Conservation (phyloP, 352 stramenopile genomes). For the Globisporangium barbulae region DNA sequence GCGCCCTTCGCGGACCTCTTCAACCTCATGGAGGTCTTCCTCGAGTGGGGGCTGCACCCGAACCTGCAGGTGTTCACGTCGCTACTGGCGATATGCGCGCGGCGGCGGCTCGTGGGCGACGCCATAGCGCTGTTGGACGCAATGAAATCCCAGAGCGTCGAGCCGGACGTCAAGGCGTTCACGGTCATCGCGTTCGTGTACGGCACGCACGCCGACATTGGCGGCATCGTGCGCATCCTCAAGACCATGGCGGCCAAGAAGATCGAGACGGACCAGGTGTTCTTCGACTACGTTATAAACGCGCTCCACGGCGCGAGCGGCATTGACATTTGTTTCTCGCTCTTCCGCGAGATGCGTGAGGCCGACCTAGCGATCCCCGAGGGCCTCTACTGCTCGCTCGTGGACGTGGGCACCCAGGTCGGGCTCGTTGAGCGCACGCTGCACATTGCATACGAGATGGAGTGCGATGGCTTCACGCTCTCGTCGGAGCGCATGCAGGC, state of each 20-base stretch:
- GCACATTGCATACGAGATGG: constrained; percentile 80
- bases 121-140: constrained; percentile 47
- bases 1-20: constrained; percentile 63
- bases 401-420: constrained; percentile 51
- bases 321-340: constrained; percentile 71
- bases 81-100: constrained; percentile 63
- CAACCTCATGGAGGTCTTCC: constrained; percentile 64
- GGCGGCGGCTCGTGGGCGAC: constrained; percentile 49
- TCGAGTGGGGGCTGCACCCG: constrained; percentile 47
- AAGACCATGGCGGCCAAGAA: constrained; percentile 35
- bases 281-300: constrained; percentile 64
- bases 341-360: constrained; percentile 51
- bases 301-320: constrained; percentile 49
- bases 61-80: constrained; percentile 79
- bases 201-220: constrained; percentile 47
- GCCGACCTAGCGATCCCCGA: constrained; percentile 42
- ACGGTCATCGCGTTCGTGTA: constrained; percentile 72
- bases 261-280: constrained; percentile 44
- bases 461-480: constrained; percentile 68
- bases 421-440: constrained; percentile 68
- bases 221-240: constrained; percentile 42
- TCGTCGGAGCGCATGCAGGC: constrained; percentile 44
- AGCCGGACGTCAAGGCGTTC: constrained; percentile 59
- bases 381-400: constrained; percentile 56
- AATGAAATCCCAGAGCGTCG: constrained; percentile 44